These are phyloP conservation scores for Paramecium sonneborni DNA, from an alignment of 73 alveolate species.

Conservation along the genomic window DNA sequence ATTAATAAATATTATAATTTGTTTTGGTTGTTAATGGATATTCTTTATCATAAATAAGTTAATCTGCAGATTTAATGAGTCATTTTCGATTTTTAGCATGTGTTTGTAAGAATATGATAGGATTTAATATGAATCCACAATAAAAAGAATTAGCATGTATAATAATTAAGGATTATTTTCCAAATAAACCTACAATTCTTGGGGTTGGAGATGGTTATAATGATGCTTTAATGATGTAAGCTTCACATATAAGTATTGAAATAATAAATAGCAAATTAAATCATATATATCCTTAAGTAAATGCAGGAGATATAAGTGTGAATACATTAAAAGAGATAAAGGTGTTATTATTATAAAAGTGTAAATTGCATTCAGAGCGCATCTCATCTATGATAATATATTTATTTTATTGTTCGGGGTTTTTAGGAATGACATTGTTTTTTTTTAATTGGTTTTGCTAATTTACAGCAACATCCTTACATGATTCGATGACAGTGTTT, in stretches of 20 bases:
- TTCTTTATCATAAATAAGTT: conserved; percentile 1
- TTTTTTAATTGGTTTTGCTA: conserved; percentile 59
- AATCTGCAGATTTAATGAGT: conserved; percentile 19
- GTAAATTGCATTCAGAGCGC: background rate
- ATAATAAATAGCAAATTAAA: background rate
- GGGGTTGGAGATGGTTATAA: conserved; percentile 58
- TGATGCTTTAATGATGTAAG: conserved; percentile 57
- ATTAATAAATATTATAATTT: background rate
- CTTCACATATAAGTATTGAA: conserved; percentile 53
- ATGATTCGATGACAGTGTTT: conserved; percentile 53
- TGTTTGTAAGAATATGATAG: conserved; percentile 49
- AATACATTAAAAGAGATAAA: conserved; percentile 10
- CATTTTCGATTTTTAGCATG: conserved; percentile 50
- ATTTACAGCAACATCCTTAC: conserved; percentile 58
- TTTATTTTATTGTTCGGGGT: conserved; percentile 35
- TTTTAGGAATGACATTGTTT: conserved; percentile 40
- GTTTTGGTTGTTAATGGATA: conserved; percentile 45
- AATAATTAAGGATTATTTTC: background rate
- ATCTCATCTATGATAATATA: background rate
- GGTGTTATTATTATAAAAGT: background rate
- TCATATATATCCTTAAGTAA: conserved; percentile 12
- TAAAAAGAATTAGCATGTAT: background rate
- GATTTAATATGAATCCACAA: conserved; percentile 49
- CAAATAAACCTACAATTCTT: conserved; percentile 4
- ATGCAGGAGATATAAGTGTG: conserved; percentile 14